Conservation (phyloP, 306 rosid species). For the Inga oerstediana region DNA sequence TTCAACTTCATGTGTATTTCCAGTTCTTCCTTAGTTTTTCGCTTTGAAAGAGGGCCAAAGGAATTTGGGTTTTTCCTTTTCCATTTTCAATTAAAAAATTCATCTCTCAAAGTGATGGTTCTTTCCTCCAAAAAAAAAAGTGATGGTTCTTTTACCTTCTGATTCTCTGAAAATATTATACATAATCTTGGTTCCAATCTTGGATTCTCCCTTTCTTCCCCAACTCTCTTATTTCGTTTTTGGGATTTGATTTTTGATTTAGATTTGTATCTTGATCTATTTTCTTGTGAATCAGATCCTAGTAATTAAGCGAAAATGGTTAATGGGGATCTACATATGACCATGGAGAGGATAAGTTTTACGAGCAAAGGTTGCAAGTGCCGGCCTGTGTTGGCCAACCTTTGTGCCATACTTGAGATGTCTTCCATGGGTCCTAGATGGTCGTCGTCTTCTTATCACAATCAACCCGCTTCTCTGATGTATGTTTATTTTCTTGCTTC, state of each 20-base stretch:
- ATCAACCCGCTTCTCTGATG: constrained; percentile 63
- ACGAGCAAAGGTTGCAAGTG: constrained; percentile 70
- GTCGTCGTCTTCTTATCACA: constrained; percentile 53
- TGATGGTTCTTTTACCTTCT: not conserved
- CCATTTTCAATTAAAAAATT: constrained; percentile 38
- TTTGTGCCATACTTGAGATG: constrained; percentile 99
- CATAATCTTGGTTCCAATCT: not conserved
- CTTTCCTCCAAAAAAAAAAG: not conserved
- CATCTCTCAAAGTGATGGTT: not conserved
- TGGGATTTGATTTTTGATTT: constrained; percentile 13
- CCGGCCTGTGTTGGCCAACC: constrained; percentile 83
- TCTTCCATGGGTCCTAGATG: constrained; percentile 89
- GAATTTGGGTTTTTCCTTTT: not conserved
- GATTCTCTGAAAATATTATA: not conserved
- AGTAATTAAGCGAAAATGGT: constrained; percentile 46
- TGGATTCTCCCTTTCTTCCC: constrained; percentile 28
- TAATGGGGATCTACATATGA: constrained; percentile 80
- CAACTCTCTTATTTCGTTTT: constrained; percentile 4
- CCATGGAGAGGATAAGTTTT: constrained; percentile 71
- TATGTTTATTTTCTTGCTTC: constrained; percentile 28
- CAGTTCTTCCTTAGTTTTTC: not conserved
- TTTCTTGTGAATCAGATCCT: constrained; percentile 7
- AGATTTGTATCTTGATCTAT: constrained; percentile 36
- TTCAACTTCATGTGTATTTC: constrained; percentile 6
- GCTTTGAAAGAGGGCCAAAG: not conserved